Conservation (phyloP, 108 stramenopile genomes). For the Epithemia pelagica region DNA sequence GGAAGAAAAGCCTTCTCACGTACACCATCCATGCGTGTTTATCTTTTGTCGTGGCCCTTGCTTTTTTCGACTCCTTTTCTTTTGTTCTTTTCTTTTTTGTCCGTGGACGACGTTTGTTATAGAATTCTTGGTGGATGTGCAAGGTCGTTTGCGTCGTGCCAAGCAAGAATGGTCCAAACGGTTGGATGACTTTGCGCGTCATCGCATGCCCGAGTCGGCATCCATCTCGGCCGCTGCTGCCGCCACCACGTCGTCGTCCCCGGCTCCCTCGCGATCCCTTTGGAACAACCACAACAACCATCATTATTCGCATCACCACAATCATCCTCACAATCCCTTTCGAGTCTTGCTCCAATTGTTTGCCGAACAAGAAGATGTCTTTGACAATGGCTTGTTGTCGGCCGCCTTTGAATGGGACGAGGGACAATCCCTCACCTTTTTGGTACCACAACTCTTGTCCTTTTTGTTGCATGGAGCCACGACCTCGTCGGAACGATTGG, state of each 20-base stretch:
- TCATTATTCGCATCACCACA: background rate
- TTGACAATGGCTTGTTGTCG: slow-evolving; percentile 53
- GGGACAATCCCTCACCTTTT: slow-evolving; percentile 54
- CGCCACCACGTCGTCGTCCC: slow-evolving; percentile 5
- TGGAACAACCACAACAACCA: slow-evolving; percentile 8
- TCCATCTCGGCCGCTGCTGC: background rate
- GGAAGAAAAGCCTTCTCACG: too few relatives aligned
- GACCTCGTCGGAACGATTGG: slow-evolving; percentile 54
- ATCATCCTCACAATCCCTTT: slow-evolving; percentile 46
- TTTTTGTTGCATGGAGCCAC: slow-evolving; percentile 84
- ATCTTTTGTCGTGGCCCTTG: too few relatives aligned
- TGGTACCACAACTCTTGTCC: slow-evolving; percentile 77
- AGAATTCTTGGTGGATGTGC: slow-evolving; percentile 38
- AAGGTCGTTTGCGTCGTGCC: slow-evolving; percentile 23
- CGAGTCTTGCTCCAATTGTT: slow-evolving; percentile 72
- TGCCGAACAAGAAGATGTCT: slow-evolving; percentile 74
- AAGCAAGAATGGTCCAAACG: slow-evolving; percentile 45
- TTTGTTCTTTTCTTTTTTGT: too few relatives aligned
- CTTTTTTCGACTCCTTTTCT: too few relatives aligned
- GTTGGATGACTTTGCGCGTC: slow-evolving; percentile 28
- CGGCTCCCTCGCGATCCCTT: slow-evolving; percentile 1
- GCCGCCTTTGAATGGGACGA: slow-evolving; percentile 53
- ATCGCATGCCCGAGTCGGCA: background rate
- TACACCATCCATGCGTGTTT: too few relatives aligned
- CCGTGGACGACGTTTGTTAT: too few relatives aligned